A percentile compares a stretch with the other conserved stretches of the same genome.
Evolutionary conservation across 345 rosid genomes (phyloP).

Genomic region (Angophora floribunda): DNA sequence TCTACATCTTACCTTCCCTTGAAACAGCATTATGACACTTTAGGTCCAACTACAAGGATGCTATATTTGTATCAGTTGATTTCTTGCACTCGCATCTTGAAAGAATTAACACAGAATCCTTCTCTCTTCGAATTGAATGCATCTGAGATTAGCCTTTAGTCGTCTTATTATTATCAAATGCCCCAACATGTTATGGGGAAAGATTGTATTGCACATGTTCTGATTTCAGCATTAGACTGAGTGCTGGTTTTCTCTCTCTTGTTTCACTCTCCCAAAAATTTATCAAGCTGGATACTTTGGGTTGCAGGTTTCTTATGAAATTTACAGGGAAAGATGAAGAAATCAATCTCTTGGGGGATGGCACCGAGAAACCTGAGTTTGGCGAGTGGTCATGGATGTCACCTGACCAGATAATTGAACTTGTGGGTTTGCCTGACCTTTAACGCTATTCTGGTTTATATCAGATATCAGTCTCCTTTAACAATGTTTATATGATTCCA

Average conservation of each 20-base stretch:
- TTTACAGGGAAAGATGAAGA: constrained; percentile 85
- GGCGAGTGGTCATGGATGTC: constrained; percentile 83
- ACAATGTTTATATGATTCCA: neutral
- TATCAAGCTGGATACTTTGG: neutral
- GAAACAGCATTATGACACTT: neutral
- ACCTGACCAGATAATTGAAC: constrained; percentile 55
- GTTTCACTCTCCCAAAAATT: neutral
- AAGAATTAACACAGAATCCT: neutral
- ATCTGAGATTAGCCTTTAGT: neutral
- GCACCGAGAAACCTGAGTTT: constrained; percentile 87
- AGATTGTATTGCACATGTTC: neutral
- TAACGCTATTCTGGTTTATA: neutral
- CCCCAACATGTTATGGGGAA: neutral
- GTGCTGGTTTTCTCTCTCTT: neutral
- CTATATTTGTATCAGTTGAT: neutral
- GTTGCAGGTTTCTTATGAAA: constrained; percentile 71
- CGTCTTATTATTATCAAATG: neutral
- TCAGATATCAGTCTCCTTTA: neutral
- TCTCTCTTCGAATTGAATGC: neutral
- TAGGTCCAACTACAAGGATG: neutral
- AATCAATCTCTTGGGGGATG: constrained; percentile 81
- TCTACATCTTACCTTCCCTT: neutral
- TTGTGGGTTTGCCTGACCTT: constrained; percentile 21
- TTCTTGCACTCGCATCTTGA: neutral
- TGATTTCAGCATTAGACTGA: neutral